These are phyloP conservation scores for Nakazawaea ambrosiae DNA, from an alignment of 805 yeast species.

Conservation along the genomic window DNA sequence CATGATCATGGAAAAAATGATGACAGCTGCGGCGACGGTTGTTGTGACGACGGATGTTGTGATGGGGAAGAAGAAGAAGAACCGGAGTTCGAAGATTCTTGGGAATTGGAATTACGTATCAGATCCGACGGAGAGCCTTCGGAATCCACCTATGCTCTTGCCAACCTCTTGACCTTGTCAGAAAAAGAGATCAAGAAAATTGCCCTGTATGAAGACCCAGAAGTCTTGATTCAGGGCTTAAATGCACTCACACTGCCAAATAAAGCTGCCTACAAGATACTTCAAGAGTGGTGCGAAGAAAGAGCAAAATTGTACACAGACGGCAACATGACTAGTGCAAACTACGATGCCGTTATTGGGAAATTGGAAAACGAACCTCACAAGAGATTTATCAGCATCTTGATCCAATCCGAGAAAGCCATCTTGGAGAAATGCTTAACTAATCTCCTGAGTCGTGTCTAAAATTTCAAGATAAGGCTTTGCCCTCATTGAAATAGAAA, in stretches of 20 bases:
- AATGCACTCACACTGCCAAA: conserved; percentile 10
- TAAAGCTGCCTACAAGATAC: conserved; percentile 11
- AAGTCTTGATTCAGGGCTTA: conserved; percentile 2
- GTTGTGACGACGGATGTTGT: conserved; percentile 14
- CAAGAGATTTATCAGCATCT: conserved; percentile 1
- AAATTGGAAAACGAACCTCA: conserved; percentile 1
- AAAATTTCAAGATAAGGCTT: not conserved
- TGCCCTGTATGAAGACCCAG: conserved; percentile 5
- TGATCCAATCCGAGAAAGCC: conserved; percentile 12
- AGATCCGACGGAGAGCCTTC: conserved; percentile 36
- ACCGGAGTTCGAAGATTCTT: conserved; percentile 27
- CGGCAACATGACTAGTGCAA: conserved; percentile 9
- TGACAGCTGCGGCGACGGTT: conserved; percentile 13
- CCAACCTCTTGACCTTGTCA: conserved; percentile 27
- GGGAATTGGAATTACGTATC: conserved; percentile 39
- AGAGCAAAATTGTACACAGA: conserved; percentile 13
- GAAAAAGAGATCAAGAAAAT: conserved; percentile 21
- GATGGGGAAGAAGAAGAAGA: conserved; percentile 19
- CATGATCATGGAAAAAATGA: conserved; percentile 18
- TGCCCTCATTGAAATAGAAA: not conserved
- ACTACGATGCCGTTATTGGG: conserved; percentile 13
- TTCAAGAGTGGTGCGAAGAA: conserved; percentile 15
- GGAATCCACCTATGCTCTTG: conserved; percentile 34
- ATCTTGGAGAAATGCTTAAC: conserved; percentile 9
- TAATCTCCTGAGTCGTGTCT: conserved; percentile 3